These are phyloP conservation scores for Candida cerambycidarum DNA, from an alignment of 805 yeast species.

Conservation along the genomic window DNA sequence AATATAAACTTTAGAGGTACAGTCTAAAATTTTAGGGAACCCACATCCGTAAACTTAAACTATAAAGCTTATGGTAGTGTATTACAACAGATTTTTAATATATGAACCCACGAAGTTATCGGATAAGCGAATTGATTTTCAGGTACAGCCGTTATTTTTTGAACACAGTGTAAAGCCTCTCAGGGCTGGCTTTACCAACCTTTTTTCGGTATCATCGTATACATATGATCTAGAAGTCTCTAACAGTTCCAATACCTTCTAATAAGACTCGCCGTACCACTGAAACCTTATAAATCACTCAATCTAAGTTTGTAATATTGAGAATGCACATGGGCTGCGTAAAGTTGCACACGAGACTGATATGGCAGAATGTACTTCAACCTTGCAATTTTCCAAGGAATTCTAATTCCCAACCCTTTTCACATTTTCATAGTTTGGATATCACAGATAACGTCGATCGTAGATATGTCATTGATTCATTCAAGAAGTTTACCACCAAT, in stretches of 20 bases:
- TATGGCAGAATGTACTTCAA: constrained; percentile 5
- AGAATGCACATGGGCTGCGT: background rate
- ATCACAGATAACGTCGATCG: background rate
- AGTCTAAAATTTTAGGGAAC: too few relatives aligned
- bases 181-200: too few relatives aligned
- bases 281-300: background rate
- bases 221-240: too few relatives aligned
- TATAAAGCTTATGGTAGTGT: too few relatives aligned
- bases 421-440: background rate
- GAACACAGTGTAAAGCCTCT: background rate
- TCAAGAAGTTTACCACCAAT: constrained; percentile 6
- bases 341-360: background rate
- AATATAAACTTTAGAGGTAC: too few relatives aligned
- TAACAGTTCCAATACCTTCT: too few relatives aligned
- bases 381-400: constrained; percentile 1
- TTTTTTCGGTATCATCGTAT: too few relatives aligned
- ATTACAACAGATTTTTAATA: too few relatives aligned
- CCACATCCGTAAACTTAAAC: too few relatives aligned
- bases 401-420: background rate
- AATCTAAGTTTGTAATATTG: too few relatives aligned
- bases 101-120: too few relatives aligned
- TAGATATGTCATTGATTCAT: constrained; percentile 2
- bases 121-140: background rate
- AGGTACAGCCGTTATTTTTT: background rate
- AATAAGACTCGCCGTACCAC: too few relatives aligned